A percentile compares a stretch with the other conserved stretches of the same genome.
These are phyloP conservation scores for Solanum megistacrolobum DNA, from an alignment of 257 asterid genomes.

Conservation along the genomic window DNA sequence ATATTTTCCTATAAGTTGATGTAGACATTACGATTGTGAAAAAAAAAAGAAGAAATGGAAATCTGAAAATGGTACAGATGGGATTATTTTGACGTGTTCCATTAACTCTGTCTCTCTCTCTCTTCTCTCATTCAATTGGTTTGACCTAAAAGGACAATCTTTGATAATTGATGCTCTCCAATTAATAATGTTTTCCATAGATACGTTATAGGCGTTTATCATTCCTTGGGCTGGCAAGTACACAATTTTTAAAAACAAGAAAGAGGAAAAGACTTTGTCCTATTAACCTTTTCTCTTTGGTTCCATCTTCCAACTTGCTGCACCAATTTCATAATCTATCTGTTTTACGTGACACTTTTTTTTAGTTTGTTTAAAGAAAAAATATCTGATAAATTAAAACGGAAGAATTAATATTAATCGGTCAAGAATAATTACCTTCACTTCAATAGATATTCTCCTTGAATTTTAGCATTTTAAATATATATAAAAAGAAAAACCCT, in stretches of 20 bases:
- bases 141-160: background rate
- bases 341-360: background rate
- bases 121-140: background rate
- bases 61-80: background rate
- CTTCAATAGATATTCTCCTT: background rate
- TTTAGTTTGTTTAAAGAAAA: too few species aligned
- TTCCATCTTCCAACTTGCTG: background rate
- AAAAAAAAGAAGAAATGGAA: background rate
- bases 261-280: background rate
- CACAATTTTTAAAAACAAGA: background rate
- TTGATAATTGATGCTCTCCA: background rate
- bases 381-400: too few species aligned
- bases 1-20: background rate
- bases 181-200: background rate
- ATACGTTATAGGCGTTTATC: background rate
- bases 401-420: too few species aligned
- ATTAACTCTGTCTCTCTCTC: background rate
- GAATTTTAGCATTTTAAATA: too few species aligned
- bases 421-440: background rate
- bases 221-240: background rate
- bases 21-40: background rate
- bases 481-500: background rate
- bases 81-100: conserved; percentile 2
- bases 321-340: background rate
- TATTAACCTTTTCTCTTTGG: background rate